Evolutionary conservation across 495 filamentous ascomycete species (phyloP).

Genomic region (Trichoderma gamsii): DNA sequence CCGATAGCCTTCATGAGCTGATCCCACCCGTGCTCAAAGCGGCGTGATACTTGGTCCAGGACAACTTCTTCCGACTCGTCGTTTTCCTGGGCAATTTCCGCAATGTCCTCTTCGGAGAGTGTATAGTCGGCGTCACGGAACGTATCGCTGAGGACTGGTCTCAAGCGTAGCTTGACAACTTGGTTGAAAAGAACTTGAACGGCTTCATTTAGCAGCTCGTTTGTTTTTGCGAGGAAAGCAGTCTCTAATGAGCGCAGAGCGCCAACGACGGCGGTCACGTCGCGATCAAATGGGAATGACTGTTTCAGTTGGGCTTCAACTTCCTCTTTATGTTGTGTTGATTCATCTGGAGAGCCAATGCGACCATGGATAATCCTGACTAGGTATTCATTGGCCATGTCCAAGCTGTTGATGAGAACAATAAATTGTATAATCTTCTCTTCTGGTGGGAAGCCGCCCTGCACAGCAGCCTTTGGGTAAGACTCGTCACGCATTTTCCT

Average conservation of each 20-base stretch:
- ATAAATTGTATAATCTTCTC: constrained; percentile 79
- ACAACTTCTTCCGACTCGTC: constrained; percentile 48
- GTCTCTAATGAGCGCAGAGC: constrained; percentile 62
- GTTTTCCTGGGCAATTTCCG: constrained; percentile 40
- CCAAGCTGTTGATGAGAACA: constrained; percentile 90
- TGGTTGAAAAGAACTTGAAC: constrained; percentile 80
- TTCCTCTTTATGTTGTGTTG: not conserved
- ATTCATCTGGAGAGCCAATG: constrained; percentile 29
- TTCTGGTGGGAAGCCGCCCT: constrained; percentile 76
- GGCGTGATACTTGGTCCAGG: constrained; percentile 57
- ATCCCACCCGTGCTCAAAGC: constrained; percentile 81
- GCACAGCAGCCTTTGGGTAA: constrained; percentile 69
- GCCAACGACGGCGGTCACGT: constrained; percentile 59
- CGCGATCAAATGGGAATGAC: constrained; percentile 72
- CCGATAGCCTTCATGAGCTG: constrained; percentile 71
- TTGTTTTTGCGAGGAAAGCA: constrained; percentile 67
- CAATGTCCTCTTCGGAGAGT: constrained; percentile 45
- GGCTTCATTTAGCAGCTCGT: constrained; percentile 76
- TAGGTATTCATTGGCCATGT: constrained; percentile 82
- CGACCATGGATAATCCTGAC: constrained; percentile 72
- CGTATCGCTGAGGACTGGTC: constrained; percentile 77
- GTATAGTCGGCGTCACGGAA: constrained; percentile 89
- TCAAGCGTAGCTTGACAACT: constrained; percentile 77
- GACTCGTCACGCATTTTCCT: constrained; percentile 94
- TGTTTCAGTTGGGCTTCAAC: constrained; percentile 39